Evolutionary conservation across 306 rosid species (phyloP).

Genomic region (Pyrus bretschneideri): DNA sequence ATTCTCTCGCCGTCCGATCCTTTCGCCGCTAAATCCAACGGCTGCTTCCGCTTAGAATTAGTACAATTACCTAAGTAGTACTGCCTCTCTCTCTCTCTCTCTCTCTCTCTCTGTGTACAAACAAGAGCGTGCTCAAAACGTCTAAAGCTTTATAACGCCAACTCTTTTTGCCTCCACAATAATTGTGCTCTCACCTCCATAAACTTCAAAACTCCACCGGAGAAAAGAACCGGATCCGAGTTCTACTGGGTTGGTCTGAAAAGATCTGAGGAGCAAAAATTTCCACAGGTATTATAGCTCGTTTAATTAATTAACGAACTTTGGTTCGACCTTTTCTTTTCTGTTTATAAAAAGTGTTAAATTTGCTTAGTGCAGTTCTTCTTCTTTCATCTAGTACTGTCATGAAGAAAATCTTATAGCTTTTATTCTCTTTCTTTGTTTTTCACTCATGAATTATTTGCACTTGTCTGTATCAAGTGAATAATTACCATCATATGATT

Average conservation of each 20-base stretch:
- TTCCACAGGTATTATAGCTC: neutral
- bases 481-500: neutral
- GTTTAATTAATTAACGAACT: neutral
- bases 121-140: constrained; percentile 1
- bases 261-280: constrained; percentile 13
- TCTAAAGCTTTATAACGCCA: constrained; percentile 15
- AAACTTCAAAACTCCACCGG: neutral
- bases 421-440: neutral
- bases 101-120: neutral
- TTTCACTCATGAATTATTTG: neutral
- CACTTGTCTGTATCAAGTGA: neutral
- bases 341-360: neutral
- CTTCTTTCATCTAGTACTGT: neutral
- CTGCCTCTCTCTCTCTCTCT: neutral
- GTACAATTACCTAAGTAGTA: neutral
- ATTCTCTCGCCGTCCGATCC: constrained; percentile 1
- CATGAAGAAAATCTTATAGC: neutral
- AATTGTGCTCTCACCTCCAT: constrained; percentile 8
- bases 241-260: constrained; percentile 1
- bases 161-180: constrained; percentile 24
- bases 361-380: neutral
- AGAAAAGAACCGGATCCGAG: constrained; percentile 3
- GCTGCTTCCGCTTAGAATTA: neutral
- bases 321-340: neutral
- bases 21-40: constrained; percentile 18